Base-by-base conservation (phyloP, 768 basidiomycete genomes). In the Trametes cinnabarina region DNA sequence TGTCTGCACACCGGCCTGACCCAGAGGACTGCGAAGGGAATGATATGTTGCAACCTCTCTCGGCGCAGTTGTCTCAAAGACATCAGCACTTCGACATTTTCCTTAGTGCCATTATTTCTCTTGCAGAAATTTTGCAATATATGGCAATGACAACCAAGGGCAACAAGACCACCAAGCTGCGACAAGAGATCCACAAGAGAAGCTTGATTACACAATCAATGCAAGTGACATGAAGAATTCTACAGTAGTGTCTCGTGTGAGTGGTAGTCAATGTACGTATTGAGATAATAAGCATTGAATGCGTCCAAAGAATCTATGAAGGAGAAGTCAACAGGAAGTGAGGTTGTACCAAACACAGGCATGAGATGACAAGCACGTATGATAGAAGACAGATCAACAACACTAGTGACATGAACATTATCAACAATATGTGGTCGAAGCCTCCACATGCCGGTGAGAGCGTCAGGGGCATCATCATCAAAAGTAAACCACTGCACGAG, bases 231-330 rank as follows among this genome's bases (percentile, higher is more conserved):
- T 41, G 22, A 20, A 50, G 12, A 32, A 32, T 32, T 47, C 32
- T 39, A 50, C n/a, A 39, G 22, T 35, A 50, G 35, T 23, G 35
- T 54, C 22, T 46, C 52, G 20, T 54, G 52, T 17, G 43, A 26
- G 23, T 54, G 52, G 20, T 46, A 46, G 42, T 54, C 52, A 15
- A 22, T 32, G 34, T 54, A 54, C 52, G 28, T 34, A 30, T 54
- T 54, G 7, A 54, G 14, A 14, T 54, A 54, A 32, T 46, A 54
- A 9, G 28, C 12, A 35, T 34, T 32, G 43, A 54, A 54, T 14
- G 52, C 52, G 23, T 54, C 52, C 15, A 54, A 30, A 2, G 42
- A 20, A 25, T 54, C 52, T 6, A 17, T 6, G 22, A 35, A 46
- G 12, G n/a, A 8, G 20, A 54, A 46, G 19, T 44, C 48, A 4